Evolutionary conservation across 345 rosid species (phyloP).

Genomic region (Theobroma cacao): DNA sequence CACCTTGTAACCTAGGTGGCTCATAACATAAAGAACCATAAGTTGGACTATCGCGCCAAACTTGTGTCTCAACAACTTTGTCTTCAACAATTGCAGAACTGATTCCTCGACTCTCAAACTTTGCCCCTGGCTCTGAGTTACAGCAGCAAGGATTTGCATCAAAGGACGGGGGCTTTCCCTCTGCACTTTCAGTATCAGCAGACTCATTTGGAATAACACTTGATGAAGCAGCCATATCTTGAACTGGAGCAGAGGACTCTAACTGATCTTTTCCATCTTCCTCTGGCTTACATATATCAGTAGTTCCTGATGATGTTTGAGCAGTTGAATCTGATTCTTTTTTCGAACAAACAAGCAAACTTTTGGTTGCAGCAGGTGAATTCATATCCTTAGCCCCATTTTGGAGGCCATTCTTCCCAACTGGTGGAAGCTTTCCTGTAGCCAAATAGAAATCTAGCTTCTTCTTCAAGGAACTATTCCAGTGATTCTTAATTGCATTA

Average conservation of each 20-base stretch:
- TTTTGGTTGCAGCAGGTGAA: constrained; percentile 28
- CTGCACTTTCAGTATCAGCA: constrained; percentile 50
- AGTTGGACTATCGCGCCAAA: constrained; percentile 34
- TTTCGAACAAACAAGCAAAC: constrained; percentile 25
- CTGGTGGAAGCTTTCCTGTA: constrained; percentile 72
- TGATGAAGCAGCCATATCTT: constrained; percentile 46
- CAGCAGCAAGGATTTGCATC: constrained; percentile 29
- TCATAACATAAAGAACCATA: constrained; percentile 57
- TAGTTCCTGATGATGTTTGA: constrained; percentile 47
- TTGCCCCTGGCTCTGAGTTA: constrained; percentile 35
- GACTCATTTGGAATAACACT: constrained; percentile 39
- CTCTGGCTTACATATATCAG: constrained; percentile 40
- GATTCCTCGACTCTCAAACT: constrained; percentile 29
- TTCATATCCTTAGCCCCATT: constrained; percentile 37
- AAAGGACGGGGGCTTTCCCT: constrained; percentile 32
- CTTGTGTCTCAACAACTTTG: constrained; percentile 26
- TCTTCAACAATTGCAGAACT: constrained; percentile 27
- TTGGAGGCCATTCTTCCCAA: constrained; percentile 42
- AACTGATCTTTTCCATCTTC: constrained; percentile 45
- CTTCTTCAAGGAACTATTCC: constrained; percentile 98
- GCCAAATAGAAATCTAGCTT: constrained; percentile 70
- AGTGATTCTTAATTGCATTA: constrained; percentile 92
- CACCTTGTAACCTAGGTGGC: constrained; percentile 45
- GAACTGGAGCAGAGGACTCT: constrained; percentile 39
- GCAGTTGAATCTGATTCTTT: constrained; percentile 51